Percentiles rank a stretch among this genome's conserved stretches.
Evolutionary conservation across 1,284 basidiomycete genomes (phyloP).

Genomic region (Inonotus hispidus): DNA sequence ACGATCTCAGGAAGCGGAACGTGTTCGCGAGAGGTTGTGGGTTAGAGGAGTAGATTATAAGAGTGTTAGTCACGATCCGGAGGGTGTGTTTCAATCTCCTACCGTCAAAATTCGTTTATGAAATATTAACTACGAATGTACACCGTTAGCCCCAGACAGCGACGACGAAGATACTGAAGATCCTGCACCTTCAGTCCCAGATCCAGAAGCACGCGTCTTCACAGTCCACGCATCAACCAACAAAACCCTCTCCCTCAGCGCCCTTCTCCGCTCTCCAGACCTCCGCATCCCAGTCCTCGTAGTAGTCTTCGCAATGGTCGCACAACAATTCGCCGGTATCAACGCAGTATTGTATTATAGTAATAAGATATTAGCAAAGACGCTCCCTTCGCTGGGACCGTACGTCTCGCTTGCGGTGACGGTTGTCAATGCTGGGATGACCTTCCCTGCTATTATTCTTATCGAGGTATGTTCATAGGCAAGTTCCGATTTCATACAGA

Average conservation of each 20-base stretch:
- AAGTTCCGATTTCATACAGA: background rate
- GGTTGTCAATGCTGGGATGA: slow-evolving; percentile 77
- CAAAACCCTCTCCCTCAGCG: slow-evolving; percentile 42
- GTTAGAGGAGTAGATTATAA: slow-evolving; percentile 22
- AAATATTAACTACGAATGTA: background rate
- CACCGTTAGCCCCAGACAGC: slow-evolving; percentile 15
- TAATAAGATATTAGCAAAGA: slow-evolving; percentile 76
- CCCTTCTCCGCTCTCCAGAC: slow-evolving; percentile 51
- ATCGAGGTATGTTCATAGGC: slow-evolving; percentile 59
- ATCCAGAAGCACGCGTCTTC: slow-evolving; percentile 19
- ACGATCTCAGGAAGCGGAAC: slow-evolving; percentile 44
- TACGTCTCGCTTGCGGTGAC: slow-evolving; percentile 77
- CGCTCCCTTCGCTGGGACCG: slow-evolving; percentile 72
- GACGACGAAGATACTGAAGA: slow-evolving; percentile 30
- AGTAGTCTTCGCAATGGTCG: slow-evolving; percentile 67
- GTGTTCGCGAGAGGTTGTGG: slow-evolving; percentile 50
- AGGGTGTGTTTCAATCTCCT: background rate
- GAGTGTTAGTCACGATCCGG: slow-evolving; percentile 15
- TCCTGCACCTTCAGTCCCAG: slow-evolving; percentile 39
- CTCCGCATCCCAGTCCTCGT: slow-evolving; percentile 66
- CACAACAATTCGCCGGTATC: slow-evolving; percentile 75
- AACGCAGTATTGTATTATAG: slow-evolving; percentile 86
- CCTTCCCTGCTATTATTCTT: slow-evolving; percentile 77
- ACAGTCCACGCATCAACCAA: slow-evolving; percentile 11
- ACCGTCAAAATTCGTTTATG: background rate